These are phyloP conservation scores for Lachancea dasiensis DNA, from an alignment of 805 yeast genomes.

Conservation along the genomic window DNA sequence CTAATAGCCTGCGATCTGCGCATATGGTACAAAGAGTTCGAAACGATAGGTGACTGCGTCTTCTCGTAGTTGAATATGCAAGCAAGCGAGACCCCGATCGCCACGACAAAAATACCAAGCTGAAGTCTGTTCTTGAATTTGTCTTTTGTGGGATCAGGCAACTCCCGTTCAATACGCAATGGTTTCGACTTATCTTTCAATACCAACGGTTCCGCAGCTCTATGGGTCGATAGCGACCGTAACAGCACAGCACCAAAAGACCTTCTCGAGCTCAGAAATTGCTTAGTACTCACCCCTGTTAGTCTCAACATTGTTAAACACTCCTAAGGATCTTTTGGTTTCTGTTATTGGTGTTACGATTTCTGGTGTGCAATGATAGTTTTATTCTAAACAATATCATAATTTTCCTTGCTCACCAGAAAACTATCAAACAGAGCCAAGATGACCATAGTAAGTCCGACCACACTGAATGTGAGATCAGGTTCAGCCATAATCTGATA, in stretches of 20 bases:
- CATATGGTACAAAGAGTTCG: slow-evolving; percentile 78
- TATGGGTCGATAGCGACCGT: slow-evolving; percentile 1
- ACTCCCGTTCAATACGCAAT: slow-evolving; percentile 65
- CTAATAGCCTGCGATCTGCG: slow-evolving; percentile 67
- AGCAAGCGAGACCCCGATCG: slow-evolving; percentile 49
- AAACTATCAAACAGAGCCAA: neutral
- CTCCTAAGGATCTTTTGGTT: too few relatives aligned
- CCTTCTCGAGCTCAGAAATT: neutral
- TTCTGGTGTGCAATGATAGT: too few relatives aligned
- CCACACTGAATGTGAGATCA: neutral
- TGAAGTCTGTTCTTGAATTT: slow-evolving; percentile 45
- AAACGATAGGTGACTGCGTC: slow-evolving; percentile 80
- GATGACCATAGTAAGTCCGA: slow-evolving; percentile 9
- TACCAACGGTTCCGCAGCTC: slow-evolving; percentile 9
- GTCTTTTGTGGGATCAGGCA: slow-evolving; percentile 73
- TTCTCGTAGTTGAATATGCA: slow-evolving; percentile 91
- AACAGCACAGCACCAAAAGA: neutral
- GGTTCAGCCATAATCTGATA: too few relatives aligned
- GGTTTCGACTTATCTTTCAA: slow-evolving; percentile 32
- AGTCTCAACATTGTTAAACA: neutral
- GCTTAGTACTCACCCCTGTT: neutral
- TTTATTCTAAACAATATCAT: too few relatives aligned
- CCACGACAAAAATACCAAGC: slow-evolving; percentile 47
- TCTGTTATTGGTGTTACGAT: too few relatives aligned
- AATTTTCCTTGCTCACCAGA: neutral